Evolutionary conservation across 139 green algal species (phyloP).

Genomic region (Chlamydomonas incerta): DNA sequence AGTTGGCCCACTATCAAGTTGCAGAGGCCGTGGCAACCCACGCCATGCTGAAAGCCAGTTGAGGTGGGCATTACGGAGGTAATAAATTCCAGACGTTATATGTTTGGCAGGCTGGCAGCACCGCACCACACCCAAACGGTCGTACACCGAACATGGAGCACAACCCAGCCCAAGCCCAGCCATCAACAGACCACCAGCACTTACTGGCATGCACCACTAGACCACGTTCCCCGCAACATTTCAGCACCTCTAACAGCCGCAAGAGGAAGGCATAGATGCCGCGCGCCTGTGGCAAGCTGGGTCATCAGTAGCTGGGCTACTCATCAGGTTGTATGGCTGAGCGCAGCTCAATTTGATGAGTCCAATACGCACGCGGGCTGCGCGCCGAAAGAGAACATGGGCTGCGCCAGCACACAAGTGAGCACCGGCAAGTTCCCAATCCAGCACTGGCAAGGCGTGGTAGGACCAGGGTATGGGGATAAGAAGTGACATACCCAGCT

Average conservation of each 20-base stretch:
- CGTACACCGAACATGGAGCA: not conserved
- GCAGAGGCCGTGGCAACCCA: constrained; percentile 15
- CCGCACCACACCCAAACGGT: not conserved
- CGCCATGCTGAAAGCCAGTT: constrained; percentile 9
- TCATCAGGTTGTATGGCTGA: too few species aligned
- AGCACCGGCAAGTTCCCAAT: too few species aligned
- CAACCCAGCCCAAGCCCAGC: constrained; percentile 13
- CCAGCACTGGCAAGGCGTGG: too few species aligned
- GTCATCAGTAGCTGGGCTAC: too few species aligned
- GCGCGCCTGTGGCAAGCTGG: too few species aligned
- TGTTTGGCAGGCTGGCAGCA: not conserved
- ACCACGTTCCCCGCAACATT: not conserved
- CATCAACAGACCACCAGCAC: constrained; percentile 17
- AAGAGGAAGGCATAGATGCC: not conserved
- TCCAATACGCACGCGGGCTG: too few species aligned
- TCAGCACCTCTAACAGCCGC: constrained; percentile 16
- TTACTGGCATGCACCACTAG: constrained; percentile 1
- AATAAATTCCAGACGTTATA: not conserved
- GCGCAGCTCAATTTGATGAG: too few species aligned
- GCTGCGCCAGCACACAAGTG: too few species aligned
- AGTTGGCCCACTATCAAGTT: not conserved
- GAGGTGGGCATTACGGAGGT: constrained; percentile 18
- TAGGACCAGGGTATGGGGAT: too few species aligned
- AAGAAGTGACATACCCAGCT: too few species aligned
- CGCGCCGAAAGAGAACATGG: too few species aligned